These are phyloP conservation scores for Sporothrix schenckii DNA, from an alignment of 2,329 filamentous ascomycete species.

Conservation along the genomic window DNA sequence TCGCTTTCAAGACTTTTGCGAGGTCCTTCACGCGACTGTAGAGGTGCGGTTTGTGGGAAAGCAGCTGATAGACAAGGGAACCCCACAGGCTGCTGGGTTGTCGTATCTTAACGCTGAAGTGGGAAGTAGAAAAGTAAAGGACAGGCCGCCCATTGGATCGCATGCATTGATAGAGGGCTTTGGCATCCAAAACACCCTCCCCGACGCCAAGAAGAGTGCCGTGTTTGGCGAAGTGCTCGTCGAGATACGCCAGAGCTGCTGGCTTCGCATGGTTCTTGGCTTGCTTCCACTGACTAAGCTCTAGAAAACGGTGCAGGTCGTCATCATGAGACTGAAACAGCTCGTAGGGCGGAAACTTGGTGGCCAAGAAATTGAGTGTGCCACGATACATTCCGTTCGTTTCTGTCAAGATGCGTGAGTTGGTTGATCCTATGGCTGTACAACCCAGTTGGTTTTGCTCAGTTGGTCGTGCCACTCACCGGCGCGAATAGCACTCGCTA, in stretches of 20 bases:
- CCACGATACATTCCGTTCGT: background rate
- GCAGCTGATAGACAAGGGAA: background rate
- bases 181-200: background rate
- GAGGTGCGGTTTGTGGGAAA: background rate
- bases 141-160: background rate
- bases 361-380: background rate
- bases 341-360: conserved; percentile 6
- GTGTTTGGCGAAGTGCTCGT: background rate
- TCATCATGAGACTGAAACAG: conserved; percentile 16
- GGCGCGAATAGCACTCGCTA: background rate
- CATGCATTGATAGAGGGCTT: conserved; percentile 6
- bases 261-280: background rate
- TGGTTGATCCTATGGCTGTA: too few relatives aligned
- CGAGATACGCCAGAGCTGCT: background rate
- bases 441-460: background rate
- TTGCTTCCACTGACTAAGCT: conserved; percentile 16
- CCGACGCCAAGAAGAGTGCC: background rate
- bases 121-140: conserved; percentile 1
- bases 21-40: background rate
- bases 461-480: conserved; percentile 1
- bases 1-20: background rate
- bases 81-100: background rate
- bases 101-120: background rate
- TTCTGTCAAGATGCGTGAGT: background rate
- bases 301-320: conserved; percentile 17